Evolutionary conservation across 2,329 filamentous ascomycete species (phyloP).

Genomic region (Alternaria infectoria): DNA sequence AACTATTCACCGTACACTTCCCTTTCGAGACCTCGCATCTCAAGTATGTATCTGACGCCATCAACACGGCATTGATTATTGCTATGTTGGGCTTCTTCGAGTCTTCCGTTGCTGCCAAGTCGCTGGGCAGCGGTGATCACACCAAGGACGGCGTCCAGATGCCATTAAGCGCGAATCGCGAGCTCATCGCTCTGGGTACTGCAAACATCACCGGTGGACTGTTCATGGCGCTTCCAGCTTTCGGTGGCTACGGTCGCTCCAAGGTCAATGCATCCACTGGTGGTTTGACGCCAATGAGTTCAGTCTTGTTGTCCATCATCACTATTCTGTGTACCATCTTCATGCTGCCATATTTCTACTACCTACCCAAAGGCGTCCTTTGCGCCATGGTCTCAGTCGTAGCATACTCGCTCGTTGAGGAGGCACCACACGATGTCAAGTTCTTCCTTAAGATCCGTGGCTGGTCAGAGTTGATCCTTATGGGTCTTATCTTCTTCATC

Average conservation of each 20-base stretch:
- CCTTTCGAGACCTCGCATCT: constrained; percentile 80
- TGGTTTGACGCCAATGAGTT: constrained; percentile 91
- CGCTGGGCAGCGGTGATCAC: constrained; percentile 63
- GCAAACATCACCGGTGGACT: constrained; percentile 91
- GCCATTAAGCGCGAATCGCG: constrained; percentile 85
- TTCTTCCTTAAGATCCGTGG: constrained; percentile 89
- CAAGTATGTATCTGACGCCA: constrained; percentile 80
- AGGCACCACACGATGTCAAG: constrained; percentile 87
- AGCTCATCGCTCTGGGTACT: constrained; percentile 87
- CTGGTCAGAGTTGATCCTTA: constrained; percentile 84
- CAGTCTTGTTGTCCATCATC: constrained; percentile 82
- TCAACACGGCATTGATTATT: constrained; percentile 92
- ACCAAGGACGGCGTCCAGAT: constrained; percentile 74
- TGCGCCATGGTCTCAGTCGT: constrained; percentile 95
- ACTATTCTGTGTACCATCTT: constrained; percentile 82
- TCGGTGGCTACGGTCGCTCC: constrained; percentile 94
- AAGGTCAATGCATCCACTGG: constrained; percentile 95
- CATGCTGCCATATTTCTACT: constrained; percentile 90
- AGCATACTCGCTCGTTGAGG: constrained; percentile 91
- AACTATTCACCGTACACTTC: constrained; percentile 80
- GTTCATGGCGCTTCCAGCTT: constrained; percentile 91
- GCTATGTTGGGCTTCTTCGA: constrained; percentile 98
- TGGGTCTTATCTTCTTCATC: constrained; percentile 86
- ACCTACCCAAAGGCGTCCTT: constrained; percentile 93
- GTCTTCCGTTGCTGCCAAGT: constrained; percentile 94